Evolutionary conservation across 148 eudicot species (phyloP).

Genomic region (Vaccinium myrtillus): DNA sequence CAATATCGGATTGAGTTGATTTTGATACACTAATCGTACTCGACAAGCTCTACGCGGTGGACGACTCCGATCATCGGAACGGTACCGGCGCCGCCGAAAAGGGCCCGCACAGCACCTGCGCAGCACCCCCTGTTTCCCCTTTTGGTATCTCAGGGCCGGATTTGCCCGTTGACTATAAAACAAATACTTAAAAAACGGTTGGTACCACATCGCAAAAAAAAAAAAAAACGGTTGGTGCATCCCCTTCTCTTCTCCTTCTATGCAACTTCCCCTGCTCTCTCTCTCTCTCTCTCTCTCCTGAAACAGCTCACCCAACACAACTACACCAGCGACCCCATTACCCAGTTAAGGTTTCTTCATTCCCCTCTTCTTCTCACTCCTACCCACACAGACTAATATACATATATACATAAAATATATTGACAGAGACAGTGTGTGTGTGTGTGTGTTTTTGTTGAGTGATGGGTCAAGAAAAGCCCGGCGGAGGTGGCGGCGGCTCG

Average conservation of each 20-base stretch:
- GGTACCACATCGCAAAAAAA: neutral
- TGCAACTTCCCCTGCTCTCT: neutral
- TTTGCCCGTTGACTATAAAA: neutral
- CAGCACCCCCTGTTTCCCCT: too few relatives aligned
- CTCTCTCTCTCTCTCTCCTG: neutral
- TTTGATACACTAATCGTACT: too few relatives aligned
- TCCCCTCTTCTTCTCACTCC: neutral
- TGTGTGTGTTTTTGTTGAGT: neutral
- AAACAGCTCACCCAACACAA: neutral
- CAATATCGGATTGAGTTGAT: too few relatives aligned
- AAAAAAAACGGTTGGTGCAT: neutral
- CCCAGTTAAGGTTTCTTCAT: constrained; percentile 5
- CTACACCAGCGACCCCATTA: neutral
- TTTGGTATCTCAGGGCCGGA: too few relatives aligned
- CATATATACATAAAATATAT: too few relatives aligned
- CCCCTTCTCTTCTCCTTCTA: neutral
- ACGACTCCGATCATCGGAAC: too few relatives aligned
- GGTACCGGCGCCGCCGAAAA: too few relatives aligned
- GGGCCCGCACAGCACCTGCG: too few relatives aligned
- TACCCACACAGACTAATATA: neutral
- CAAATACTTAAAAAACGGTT: neutral
- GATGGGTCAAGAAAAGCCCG: constrained; percentile 49
- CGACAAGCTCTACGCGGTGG: too few relatives aligned
- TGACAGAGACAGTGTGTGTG: neutral
- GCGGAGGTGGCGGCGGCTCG: constrained; percentile 21